Percentiles rank a stretch among this genome's conserved stretches.
Evolutionary conservation across 2,329 filamentous ascomycete species (phyloP).

Genomic region (Paraphaeosphaeria sporulosa): DNA sequence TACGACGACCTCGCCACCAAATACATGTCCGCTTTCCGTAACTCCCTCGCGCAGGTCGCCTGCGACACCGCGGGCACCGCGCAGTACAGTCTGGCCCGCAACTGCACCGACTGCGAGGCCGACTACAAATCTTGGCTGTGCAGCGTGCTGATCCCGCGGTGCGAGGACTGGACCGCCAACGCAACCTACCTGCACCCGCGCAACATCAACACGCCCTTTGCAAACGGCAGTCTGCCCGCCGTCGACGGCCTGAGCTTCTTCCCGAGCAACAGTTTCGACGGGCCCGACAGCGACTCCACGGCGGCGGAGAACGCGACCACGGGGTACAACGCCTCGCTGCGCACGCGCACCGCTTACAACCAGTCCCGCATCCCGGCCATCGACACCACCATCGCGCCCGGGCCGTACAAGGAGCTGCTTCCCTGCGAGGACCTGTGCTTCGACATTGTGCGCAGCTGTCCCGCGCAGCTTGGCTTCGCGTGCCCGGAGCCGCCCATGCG

Average conservation of each 20-base stretch:
- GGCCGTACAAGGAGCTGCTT: conserved; percentile 91
- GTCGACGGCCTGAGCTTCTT: too few species aligned
- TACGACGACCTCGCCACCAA: conserved; percentile 79
- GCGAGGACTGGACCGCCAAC: conserved; percentile 76
- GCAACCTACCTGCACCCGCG: conserved; percentile 66
- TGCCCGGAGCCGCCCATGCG: conserved; percentile 65
- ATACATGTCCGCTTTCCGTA: conserved; percentile 80
- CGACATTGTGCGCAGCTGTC: conserved; percentile 83
- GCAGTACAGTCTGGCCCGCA: conserved; percentile 80
- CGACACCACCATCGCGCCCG: conserved; percentile 74
- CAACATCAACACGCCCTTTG: conserved; percentile 73
- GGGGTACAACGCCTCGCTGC: conserved; percentile 34
- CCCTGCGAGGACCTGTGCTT: conserved; percentile 91
- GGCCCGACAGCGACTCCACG: too few species aligned
- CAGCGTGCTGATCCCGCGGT: conserved; percentile 89
- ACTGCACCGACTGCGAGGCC: conserved; percentile 75
- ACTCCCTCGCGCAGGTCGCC: conserved; percentile 81
- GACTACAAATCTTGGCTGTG: conserved; percentile 97
- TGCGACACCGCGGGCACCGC: conserved; percentile 79
- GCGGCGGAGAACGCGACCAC: conserved; percentile 20
- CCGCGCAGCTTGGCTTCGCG: conserved; percentile 74
- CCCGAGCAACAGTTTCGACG: too few species aligned
- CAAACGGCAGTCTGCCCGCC: conserved; percentile 65
- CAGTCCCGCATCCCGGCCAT: conserved; percentile 75
- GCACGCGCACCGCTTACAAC: conserved; percentile 54